These are phyloP conservation scores for Euphorbia peplus DNA, from an alignment of 345 rosid species.

Conservation along the genomic window DNA sequence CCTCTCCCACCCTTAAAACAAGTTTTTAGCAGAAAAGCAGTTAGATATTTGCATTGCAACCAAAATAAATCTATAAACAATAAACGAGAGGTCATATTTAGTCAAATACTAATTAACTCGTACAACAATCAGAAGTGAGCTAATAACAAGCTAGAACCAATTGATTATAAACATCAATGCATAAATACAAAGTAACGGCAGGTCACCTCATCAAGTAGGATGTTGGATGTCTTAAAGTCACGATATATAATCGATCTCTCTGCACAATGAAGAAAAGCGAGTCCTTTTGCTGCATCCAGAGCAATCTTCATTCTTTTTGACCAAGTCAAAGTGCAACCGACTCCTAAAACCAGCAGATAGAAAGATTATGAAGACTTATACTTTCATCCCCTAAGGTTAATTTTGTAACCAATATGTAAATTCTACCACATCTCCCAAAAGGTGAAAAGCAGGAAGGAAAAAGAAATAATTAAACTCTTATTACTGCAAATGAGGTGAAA, in stretches of 20 bases:
- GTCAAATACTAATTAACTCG: background rate
- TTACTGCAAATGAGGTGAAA: background rate
- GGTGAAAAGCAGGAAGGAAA: background rate
- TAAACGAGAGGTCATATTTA: background rate
- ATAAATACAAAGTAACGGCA: constrained; percentile 4
- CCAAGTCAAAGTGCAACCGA: constrained; percentile 89
- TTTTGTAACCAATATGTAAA: background rate
- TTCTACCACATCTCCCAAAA: background rate
- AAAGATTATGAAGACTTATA: constrained; percentile 6
- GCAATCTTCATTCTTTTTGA: constrained; percentile 93
- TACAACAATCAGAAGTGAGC: background rate
- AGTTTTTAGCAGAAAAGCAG: no score
- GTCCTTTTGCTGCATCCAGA: constrained; percentile 86
- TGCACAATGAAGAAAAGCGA: constrained; percentile 92
- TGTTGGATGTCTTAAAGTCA: constrained; percentile 94
- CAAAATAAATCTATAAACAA: no score
- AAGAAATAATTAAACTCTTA: background rate
- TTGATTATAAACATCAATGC: background rate
- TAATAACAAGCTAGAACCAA: background rate
- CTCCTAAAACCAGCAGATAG: constrained; percentile 49
- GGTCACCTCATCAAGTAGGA: constrained; percentile 80
- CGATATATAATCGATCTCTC: constrained; percentile 90
- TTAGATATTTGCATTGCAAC: no score
- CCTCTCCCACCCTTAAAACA: no score
- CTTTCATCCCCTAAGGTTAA: background rate